Base-by-base conservation (phyloP, 768 basidiomycete species). In the Mycena polygramma region DNA sequence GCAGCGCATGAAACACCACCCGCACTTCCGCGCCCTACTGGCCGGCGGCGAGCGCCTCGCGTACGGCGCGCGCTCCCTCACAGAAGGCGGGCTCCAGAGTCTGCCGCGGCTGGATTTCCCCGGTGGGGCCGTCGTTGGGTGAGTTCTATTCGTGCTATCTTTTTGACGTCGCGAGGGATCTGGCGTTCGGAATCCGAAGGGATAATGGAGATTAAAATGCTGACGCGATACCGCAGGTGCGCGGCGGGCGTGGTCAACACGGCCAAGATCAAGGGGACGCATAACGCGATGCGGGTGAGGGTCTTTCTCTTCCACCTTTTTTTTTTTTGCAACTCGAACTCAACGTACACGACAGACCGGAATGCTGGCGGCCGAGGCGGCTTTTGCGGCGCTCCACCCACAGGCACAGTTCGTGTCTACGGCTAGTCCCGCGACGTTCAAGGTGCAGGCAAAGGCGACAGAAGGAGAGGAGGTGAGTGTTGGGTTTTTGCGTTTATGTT, bases 191-290 rank as follows among this genome's bases (percentile, higher is more conserved):
- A 30, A 6, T 6, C 30, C 30, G 6, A 41, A 41, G n/a, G 9
- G 9, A 41, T 41, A 41, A 41, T 11, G 9, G 15, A 41, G 41
- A 41, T 11, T 41, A 15, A 41, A 4, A 10, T 10, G 15, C 41
- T 41, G 15, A 41, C 41, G 41, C 51, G 24, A 6, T 22, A 14
- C 48, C n/a, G 17, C 48, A 72, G 71, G 0, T 98, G 97, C 81
- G 92, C 95, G 0, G 98, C 97, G 1, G 97, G 97, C 15, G 96
- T 99, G 79, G 88, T 99, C 69, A 99, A 99, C 82, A 88, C 98
- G 14, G 93, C 97, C 17, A 99, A 98, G 82, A 99, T 99, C 82
- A 99, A 99, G 78, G 97, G 97, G 17, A 97, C 97, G 0, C 98
- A 99, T 79, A 99, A 97, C 69, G 96, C 97, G 4, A 99, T 99